Evolutionary conservation across 192 early-diverging fungal species (phyloP).

Genomic region (Cladochytrium replicatum): DNA sequence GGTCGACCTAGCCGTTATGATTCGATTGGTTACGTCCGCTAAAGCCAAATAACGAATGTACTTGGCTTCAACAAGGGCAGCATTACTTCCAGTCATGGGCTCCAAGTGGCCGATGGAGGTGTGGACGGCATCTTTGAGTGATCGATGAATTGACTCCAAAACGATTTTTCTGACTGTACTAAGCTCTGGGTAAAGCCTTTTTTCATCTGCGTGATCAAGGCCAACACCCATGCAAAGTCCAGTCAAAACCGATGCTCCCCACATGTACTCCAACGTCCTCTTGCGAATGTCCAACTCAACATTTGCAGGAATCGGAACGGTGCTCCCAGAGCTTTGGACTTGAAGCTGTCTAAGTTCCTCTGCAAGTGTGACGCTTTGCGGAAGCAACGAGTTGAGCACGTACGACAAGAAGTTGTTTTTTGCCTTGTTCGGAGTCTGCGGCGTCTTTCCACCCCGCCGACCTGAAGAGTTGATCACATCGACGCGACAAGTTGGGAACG

Average conservation of each 20-base stretch:
- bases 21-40: conserved; percentile 54
- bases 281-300: too few species aligned
- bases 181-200: conserved; percentile 43
- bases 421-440: conserved; percentile 19
- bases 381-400: conserved; percentile 60
- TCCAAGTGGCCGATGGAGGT: too few species aligned
- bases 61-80: conserved; percentile 38
- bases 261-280: conserved; percentile 23
- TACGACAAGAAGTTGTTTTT: conserved; percentile 45
- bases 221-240: conserved; percentile 26
- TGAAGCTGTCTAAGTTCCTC: too few species aligned
- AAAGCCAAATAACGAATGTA: conserved; percentile 61
- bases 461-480: conserved; percentile 54
- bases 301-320: too few species aligned
- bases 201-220: conserved; percentile 30
- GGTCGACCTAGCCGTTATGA: conserved; percentile 39
- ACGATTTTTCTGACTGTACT: conserved; percentile 53
- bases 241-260: conserved; percentile 22
- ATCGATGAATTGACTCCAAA: conserved; percentile 51
- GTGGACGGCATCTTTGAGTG: conserved; percentile 54
- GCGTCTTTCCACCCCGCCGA: conserved; percentile 28
- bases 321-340: too few species aligned
- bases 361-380: conserved; percentile 31
- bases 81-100: too few species aligned
- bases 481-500: conserved; percentile 71